Conservation (phyloP, 2,329 filamentous ascomycete genomes). For the Aspergillus latus region DNA sequence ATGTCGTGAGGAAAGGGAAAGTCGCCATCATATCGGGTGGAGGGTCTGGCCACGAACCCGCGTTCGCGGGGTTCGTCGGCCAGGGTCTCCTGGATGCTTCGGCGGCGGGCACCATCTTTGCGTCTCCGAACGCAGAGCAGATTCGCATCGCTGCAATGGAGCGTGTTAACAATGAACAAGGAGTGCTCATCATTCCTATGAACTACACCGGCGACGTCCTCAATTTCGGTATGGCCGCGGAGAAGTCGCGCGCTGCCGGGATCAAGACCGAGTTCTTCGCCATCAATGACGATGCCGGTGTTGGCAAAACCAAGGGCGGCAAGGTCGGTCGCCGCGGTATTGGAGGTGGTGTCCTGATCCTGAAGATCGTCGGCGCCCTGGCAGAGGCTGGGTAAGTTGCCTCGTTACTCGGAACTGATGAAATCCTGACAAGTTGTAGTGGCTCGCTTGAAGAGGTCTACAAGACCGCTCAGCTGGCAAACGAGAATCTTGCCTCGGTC, state of each 20-base stretch:
- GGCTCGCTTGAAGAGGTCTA: slow-evolving; percentile 68
- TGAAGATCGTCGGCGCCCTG: slow-evolving; percentile 83
- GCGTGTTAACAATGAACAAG: slow-evolving; percentile 68
- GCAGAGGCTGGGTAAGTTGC: slow-evolving; percentile 64
- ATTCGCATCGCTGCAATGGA: slow-evolving; percentile 73
- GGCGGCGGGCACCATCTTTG: slow-evolving; percentile 85
- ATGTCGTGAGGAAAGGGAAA: slow-evolving; percentile 52
- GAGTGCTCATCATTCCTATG: slow-evolving; percentile 89
- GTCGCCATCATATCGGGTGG: slow-evolving; percentile 86
- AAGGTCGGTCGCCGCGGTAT: slow-evolving; percentile 91
- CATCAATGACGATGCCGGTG: slow-evolving; percentile 88
- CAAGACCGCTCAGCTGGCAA: slow-evolving; percentile 67
- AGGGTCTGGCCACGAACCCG: slow-evolving; percentile 86
- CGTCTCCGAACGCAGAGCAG: slow-evolving; percentile 77
- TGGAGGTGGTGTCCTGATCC: slow-evolving; percentile 85
- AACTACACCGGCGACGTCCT: slow-evolving; percentile 90
- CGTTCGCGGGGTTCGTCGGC: slow-evolving; percentile 82
- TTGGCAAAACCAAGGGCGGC: slow-evolving; percentile 76
- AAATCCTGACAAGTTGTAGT: slow-evolving; percentile 22
- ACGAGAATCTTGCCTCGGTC: slow-evolving; percentile 77
- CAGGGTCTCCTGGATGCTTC: slow-evolving; percentile 75
- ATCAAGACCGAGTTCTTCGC: slow-evolving; percentile 83
- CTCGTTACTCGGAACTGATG: background rate
- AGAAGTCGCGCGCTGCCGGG: slow-evolving; percentile 82
- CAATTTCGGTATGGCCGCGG: slow-evolving; percentile 90